Evolutionary conservation across 139 green algal species (phyloP), one percentile per base, ranked within the genome.

Genomic region (Tetratostichococcus sp.): DNA sequence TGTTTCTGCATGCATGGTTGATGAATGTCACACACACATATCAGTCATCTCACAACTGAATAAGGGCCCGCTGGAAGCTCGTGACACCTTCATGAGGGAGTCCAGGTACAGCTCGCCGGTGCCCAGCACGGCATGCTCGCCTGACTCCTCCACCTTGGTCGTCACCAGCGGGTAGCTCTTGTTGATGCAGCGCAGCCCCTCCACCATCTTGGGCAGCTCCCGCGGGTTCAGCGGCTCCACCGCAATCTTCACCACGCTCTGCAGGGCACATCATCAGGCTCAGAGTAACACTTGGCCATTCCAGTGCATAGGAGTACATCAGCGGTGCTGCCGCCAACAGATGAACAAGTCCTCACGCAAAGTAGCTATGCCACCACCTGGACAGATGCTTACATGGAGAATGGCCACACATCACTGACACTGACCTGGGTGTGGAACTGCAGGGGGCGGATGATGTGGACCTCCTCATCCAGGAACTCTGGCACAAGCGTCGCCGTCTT

Each of bases 81-180:
- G 19, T 0, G 68, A 5, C 58, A 82, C 90, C 87, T 97, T 98
- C 93, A 99, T 97, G 23, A 96, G 76, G 21, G 78, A 92, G 80
- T 99, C 95, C 43, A 99, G 87, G 84, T 97, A 98, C 23, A 99
- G 84, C 84, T 99, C 95, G 3, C 95, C 95, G 0, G 94, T 98
- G 58, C 95, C 95, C 66, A 97, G 84, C 67, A 99, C 88, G 2
- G 94, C 97, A 88, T 99, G 95, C 89, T 99, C 95, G 0, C 95
- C 95, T 71, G 80, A 93, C 89, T 99, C 95, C 86, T 99, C 95
- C 80, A 97, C 89, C 81, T 93, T 94, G 42, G 93, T 98, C n/a
- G 90, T 81, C 22, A 90, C 89, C 75, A 94, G 81, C 4, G 93
- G 93, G 81, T 97, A 97, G 76, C 82, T 92, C 86, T 96, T 97